phyloP scores from a whole-genome alignment of 2,329 filamentous ascomycete genomes.

The Periglandula ipomoeae region DNA sequence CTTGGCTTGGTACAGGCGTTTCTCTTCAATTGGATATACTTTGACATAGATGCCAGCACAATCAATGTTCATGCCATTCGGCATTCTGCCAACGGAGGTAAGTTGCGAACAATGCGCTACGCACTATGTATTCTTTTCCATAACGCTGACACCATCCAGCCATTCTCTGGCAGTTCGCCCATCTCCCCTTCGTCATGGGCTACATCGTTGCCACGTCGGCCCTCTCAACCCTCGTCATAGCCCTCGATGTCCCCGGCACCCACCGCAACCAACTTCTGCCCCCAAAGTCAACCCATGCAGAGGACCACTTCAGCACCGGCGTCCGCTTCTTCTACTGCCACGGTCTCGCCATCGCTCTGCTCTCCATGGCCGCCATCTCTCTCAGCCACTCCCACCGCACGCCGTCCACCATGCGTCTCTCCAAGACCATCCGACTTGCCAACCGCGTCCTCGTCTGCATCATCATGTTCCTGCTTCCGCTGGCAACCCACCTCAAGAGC shows the following conservation, averaged over 20 bases:
- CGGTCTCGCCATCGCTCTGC: conserved; percentile 47
- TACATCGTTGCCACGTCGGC: conserved; percentile 52
- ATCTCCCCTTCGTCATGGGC: conserved; percentile 54
- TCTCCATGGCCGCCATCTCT: conserved; percentile 46
- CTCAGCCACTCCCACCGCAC: conserved; percentile 46
- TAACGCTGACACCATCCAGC: conserved; percentile 20
- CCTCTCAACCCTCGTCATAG: conserved; percentile 48
- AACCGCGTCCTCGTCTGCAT: no score
- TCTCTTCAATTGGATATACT: no score
- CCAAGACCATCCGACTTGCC: no score
- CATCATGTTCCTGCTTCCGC: no score
- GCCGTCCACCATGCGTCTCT: conserved; percentile 36
- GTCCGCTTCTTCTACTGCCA: conserved; percentile 56
- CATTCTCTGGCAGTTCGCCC: conserved; percentile 44
- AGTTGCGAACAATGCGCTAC: conserved; percentile 6
- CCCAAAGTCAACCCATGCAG: conserved; percentile 38
- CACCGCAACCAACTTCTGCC: conserved; percentile 40
- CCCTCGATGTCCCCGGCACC: conserved; percentile 42
- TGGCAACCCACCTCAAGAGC: no score
- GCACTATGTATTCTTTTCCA: not conserved
- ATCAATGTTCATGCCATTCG: conserved; percentile 61
- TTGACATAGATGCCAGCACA: no score
- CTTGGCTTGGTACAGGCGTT: no score
- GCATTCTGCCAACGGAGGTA: conserved; percentile 34
- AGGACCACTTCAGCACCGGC: conserved; percentile 39